Percentiles rank a stretch among this genome's conserved stretches.
Evolutionary conservation across 805 yeast genomes (phyloP).

Genomic region (Suhomyces kilbournensis): DNA sequence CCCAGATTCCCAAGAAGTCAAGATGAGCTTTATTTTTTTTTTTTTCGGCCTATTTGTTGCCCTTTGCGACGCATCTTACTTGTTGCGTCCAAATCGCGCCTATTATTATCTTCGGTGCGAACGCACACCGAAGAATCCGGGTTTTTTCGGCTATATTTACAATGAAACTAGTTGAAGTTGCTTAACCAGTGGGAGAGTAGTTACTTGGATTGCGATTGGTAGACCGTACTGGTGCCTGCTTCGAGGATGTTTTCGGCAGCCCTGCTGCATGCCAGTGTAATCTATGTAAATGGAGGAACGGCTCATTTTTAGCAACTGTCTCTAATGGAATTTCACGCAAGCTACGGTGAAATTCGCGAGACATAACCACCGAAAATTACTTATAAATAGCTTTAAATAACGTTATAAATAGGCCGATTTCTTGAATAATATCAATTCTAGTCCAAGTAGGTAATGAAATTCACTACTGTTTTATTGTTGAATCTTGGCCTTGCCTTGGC

Average conservation of each 20-base stretch:
- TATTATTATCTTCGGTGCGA: not conserved
- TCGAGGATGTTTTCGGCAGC: not conserved
- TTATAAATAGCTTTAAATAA: not conserved
- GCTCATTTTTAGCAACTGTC: not conserved
- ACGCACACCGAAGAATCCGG: not conserved
- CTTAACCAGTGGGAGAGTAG: not conserved
- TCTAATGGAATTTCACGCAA: not conserved
- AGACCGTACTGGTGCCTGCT: not conserved
- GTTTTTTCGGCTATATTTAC: not conserved
- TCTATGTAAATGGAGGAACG: not conserved
- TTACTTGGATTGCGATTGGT: not conserved
- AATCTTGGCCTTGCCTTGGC: not conserved
- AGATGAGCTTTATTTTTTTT: not conserved
- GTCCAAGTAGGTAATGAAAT: not conserved
- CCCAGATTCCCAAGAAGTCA: not conserved
- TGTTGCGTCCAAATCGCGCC: not conserved
- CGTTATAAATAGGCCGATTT: too few species aligned
- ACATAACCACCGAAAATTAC: not conserved
- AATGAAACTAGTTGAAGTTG: not conserved
- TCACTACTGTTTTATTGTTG: not conserved
- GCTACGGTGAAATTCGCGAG: not conserved
- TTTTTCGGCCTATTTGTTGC: not conserved
- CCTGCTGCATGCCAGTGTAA: not conserved
- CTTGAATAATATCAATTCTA: not conserved
- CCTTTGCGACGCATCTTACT: not conserved